These are phyloP conservation scores for Picochlorum sp. DNA, from an alignment of 139 green algal genomes.

Conservation along the genomic window DNA sequence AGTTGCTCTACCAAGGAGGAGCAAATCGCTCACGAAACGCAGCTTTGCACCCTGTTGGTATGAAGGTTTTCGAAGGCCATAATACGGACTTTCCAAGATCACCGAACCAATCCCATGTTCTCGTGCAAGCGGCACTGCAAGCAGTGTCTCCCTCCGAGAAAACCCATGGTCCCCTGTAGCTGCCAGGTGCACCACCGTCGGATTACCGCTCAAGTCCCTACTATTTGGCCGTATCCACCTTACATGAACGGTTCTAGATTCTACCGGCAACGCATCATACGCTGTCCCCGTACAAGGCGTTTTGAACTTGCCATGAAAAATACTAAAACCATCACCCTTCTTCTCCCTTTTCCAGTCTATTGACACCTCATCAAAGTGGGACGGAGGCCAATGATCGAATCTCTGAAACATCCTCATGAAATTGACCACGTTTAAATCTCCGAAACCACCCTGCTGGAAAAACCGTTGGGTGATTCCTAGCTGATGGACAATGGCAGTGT, in stretches of 20 bases:
- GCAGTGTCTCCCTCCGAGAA: conserved; percentile 41
- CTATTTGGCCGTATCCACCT: conserved; percentile 17
- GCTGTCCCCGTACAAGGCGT: conserved; percentile 47
- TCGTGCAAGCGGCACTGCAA: conserved; percentile 40
- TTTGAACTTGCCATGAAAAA: conserved; percentile 49
- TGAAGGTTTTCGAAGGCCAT: conserved; percentile 55
- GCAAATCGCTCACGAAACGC: conserved; percentile 67
- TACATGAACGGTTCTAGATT: conserved; percentile 19
- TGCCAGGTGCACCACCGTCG: conserved; percentile 69
- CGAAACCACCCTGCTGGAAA: conserved; percentile 35
- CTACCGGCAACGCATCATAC: conserved; percentile 54
- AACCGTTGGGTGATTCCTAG: conserved; percentile 29
- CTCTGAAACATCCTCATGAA: conserved; percentile 23
- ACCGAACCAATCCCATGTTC: conserved; percentile 59
- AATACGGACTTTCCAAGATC: conserved; percentile 72
- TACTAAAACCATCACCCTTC: conserved; percentile 27
- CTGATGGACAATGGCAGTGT: conserved; percentile 28
- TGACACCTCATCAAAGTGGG: conserved; percentile 22
- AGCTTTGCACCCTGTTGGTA: conserved; percentile 67
- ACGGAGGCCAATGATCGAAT: conserved; percentile 31
- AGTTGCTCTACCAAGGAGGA: conserved; percentile 69
- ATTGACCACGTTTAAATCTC: conserved; percentile 29
- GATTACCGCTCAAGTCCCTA: conserved; percentile 1
- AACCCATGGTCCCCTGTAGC: conserved; percentile 77
- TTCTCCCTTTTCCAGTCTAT: conserved; percentile 1